Evolutionary conservation across 2,329 filamentous ascomycete genomes (phyloP).

Genomic region (Phyllosticta ampelicida): DNA sequence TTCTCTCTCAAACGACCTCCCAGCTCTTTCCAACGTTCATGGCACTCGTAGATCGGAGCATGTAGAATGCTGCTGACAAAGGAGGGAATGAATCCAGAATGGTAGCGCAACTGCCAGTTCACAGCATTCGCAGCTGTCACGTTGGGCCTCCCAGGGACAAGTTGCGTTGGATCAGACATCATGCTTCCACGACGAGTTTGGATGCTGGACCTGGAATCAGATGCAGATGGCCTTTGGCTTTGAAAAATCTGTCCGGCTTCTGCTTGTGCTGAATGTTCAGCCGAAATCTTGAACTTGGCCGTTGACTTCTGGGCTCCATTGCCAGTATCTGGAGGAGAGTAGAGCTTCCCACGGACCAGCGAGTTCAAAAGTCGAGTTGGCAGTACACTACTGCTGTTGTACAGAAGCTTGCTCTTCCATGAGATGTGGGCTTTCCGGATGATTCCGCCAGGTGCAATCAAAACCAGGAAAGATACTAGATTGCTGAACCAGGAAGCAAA

Average conservation of each 20-base stretch:
- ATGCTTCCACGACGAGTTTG: background rate
- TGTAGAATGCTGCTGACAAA: slow-evolving; percentile 62
- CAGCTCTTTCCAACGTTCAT: slow-evolving; percentile 51
- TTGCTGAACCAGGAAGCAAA: slow-evolving; percentile 61
- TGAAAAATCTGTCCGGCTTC: background rate
- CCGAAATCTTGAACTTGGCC: background rate
- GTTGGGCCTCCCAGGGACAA: slow-evolving; percentile 42
- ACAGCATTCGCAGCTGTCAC: slow-evolving; percentile 54
- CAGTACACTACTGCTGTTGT: slow-evolving; percentile 47
- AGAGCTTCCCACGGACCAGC: slow-evolving; percentile 33
- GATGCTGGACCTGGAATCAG: background rate
- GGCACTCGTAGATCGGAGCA: slow-evolving; percentile 57
- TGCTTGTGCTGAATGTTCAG: background rate
- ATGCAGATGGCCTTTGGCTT: background rate
- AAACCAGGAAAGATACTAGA: slow-evolving; percentile 57
- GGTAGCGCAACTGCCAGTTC: slow-evolving; percentile 56
- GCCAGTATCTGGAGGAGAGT: background rate
- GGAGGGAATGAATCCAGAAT: slow-evolving; percentile 56
- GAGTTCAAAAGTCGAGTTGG: slow-evolving; percentile 46
- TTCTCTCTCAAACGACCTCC: slow-evolving; percentile 38
- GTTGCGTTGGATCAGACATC: slow-evolving; percentile 8
- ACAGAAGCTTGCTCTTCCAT: slow-evolving; percentile 51
- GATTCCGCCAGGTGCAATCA: slow-evolving; percentile 71
- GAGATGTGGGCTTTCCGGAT: slow-evolving; percentile 55
- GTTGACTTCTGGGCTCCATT: background rate